Percentiles rank a stretch among this genome's conserved stretches.
Conservation (phyloP, 2,329 filamentous ascomycete species). For the Penicillium rolfsii region DNA sequence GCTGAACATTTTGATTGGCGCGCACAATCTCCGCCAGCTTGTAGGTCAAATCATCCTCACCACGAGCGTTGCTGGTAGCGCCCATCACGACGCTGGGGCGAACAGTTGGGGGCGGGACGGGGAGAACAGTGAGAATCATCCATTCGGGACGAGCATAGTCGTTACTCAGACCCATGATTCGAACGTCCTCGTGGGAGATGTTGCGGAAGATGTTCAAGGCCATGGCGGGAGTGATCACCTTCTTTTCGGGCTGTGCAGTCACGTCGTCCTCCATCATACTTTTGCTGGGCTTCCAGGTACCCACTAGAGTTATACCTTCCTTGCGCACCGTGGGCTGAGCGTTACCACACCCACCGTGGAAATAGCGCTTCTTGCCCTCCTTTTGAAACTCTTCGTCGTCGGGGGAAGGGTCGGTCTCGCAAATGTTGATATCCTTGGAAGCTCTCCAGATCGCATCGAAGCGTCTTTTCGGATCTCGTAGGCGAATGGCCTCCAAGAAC, state of each 20-base stretch:
- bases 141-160: conserved; percentile 97
- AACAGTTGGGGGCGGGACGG: conserved; percentile 92
- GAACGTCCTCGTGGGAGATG: conserved; percentile 79
- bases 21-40: conserved; percentile 98
- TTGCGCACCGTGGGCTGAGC: conserved; percentile 84
- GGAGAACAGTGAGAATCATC: conserved; percentile 95
- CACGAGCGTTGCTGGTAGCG: conserved; percentile 86
- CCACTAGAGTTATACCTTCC: conserved; percentile 80
- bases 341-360: conserved; percentile 93
- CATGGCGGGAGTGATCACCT: conserved; percentile 78
- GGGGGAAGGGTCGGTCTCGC: conserved; percentile 73
- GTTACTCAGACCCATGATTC: conserved; percentile 86
- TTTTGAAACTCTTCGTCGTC: conserved; percentile 73
- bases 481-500: conserved; percentile 77
- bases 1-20: conserved; percentile 90
- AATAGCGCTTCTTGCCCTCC: conserved; percentile 58
- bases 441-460: conserved; percentile 92
- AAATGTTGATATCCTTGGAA: conserved; percentile 85
- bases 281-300: conserved; percentile 71
- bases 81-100: conserved; percentile 97
- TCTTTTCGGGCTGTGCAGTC: conserved; percentile 72
- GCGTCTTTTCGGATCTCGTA: conserved; percentile 89
- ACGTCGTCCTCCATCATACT: conserved; percentile 69
- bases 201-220: conserved; percentile 84
- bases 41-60: conserved; percentile 99